A percentile compares a stretch with the other conserved stretches of the same genome.
Conservation (phyloP, 176 grass and related monocot species). For the Themeda triandra region DNA sequence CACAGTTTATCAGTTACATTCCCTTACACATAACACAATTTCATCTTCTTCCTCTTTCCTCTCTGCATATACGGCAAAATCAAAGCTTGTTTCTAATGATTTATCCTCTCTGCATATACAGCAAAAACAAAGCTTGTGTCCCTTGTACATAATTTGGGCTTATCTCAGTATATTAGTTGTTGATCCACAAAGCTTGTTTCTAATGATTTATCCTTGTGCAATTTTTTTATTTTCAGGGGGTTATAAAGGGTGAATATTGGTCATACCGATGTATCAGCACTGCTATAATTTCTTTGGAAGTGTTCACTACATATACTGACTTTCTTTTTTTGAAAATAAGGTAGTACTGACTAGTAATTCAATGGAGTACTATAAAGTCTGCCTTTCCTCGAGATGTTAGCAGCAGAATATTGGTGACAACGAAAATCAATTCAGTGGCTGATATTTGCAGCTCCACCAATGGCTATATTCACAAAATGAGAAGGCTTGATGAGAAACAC, state of each 20-base stretch:
- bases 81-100: too few species aligned
- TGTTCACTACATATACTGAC: neutral
- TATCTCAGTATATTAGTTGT: neutral
- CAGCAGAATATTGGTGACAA: neutral
- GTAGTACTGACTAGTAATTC: neutral
- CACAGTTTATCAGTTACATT: too few species aligned
- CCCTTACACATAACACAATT: too few species aligned
- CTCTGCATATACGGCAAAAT: too few species aligned
- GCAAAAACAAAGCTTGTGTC: too few species aligned
- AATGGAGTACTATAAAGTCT: neutral
- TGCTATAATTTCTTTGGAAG: neutral
- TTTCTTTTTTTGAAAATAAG: too few species aligned
- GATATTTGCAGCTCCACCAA: neutral
- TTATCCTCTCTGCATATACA: too few species aligned
- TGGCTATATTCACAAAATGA: neutral
- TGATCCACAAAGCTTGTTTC: neutral
- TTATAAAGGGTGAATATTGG: neutral
- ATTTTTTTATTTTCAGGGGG: neutral
- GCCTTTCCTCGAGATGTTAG: neutral
- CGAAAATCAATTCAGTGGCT: neutral
- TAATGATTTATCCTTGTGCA: neutral
- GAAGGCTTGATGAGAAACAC: neutral
- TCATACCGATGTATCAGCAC: neutral
- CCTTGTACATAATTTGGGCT: too few species aligned
- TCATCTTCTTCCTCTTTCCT: too few species aligned